Evolutionary conservation across 2,329 filamentous ascomycete species (phyloP).

Genomic region (Boeremia exigua): DNA sequence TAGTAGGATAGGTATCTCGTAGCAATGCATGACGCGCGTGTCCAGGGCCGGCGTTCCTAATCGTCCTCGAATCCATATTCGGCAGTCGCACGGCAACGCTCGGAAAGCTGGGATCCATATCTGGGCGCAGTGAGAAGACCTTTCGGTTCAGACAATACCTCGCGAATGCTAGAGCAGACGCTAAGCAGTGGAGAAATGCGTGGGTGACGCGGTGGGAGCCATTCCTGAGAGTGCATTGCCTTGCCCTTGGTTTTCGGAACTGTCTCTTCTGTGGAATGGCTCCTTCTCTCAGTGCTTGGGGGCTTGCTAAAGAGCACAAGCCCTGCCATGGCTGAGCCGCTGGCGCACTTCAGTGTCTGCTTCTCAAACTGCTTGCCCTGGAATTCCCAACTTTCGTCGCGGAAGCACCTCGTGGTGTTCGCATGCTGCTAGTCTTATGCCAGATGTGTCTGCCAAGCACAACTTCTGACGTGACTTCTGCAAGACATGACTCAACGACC

Average conservation of each 20-base stretch:
- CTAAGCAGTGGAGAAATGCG: slow-evolving; percentile 11
- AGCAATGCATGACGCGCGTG: slow-evolving; percentile 35
- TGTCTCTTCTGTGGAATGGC: slow-evolving; percentile 17
- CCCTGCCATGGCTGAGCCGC: slow-evolving; percentile 19
- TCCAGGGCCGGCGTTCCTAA: slow-evolving; percentile 28
- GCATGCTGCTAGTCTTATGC: slow-evolving; percentile 42
- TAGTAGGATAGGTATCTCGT: slow-evolving; percentile 42
- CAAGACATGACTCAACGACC: slow-evolving; percentile 38
- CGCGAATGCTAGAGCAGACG: slow-evolving; percentile 5
- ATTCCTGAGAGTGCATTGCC: slow-evolving; percentile 27
- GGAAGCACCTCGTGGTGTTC: slow-evolving; percentile 35
- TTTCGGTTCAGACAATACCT: slow-evolving; percentile 19
- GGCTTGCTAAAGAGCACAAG: slow-evolving; percentile 17
- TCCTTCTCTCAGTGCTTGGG: slow-evolving; percentile 23
- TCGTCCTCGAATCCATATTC: slow-evolving; percentile 32
- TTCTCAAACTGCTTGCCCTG: slow-evolving; percentile 19
- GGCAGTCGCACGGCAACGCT: slow-evolving; percentile 30
- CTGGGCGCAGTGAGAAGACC: slow-evolving; percentile 23
- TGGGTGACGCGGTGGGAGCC: slow-evolving; percentile 21
- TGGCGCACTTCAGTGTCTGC: slow-evolving; percentile 25
- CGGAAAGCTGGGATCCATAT: slow-evolving; percentile 33
- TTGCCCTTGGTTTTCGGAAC: slow-evolving; percentile 20
- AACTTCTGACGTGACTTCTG: slow-evolving; percentile 34
- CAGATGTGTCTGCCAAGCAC: slow-evolving; percentile 42
- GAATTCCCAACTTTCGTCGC: slow-evolving; percentile 35